Base-by-base conservation (phyloP, 371 early-diverging fungal genomes). In the Syncephalastrum racemosum region DNA sequence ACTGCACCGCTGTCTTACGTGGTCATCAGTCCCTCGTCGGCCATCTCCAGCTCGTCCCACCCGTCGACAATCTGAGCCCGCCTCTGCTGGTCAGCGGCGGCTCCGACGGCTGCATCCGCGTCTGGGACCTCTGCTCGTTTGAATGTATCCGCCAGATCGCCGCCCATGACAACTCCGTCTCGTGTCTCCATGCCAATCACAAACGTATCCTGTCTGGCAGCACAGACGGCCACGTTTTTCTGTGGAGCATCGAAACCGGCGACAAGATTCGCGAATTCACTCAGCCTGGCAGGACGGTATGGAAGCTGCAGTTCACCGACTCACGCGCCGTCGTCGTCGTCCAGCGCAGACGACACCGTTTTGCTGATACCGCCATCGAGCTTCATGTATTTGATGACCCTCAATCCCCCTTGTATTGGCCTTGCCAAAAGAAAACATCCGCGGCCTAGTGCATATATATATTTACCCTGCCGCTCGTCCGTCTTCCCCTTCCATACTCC, bases 11-110 rank as follows among this genome's bases (percentile, higher is more conserved):
- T 1, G 73, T 72, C 4, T 51, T 80, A 52, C 86, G 83, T 20
- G 97, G 96, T 1, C 94, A 93, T 64, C 86, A 90, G 1, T 85
- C 89, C 5, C 81, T 93, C 1, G 93, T 92, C 0, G 92, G 96
- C 3, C 90, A 94, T 48, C 59, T 76, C 22, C 72, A 76, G 46
- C 51, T 76, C 3, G 52, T 47, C 0, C 54, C 55, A 87, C 18
- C 84, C 83, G 54, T 73, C 85, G 45, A 52, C 2, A 24, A 27
- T 16, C 18, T 27, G 24, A 78, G 84, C 1, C 75, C 77, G 12
- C 59, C 81, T 41, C 79, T 80, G 24, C 73, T 92, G 41, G 88
- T 91, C 49, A 93, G 86, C 47, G 93, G 91, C 12, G 87, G 91
- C 8, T 91, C 92, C 15, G 97, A 97, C 71, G 86, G 92, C 1